phyloP scores from a whole-genome alignment of 2,329 filamentous ascomycete genomes.

The Ceratocystis huliohia region DNA sequence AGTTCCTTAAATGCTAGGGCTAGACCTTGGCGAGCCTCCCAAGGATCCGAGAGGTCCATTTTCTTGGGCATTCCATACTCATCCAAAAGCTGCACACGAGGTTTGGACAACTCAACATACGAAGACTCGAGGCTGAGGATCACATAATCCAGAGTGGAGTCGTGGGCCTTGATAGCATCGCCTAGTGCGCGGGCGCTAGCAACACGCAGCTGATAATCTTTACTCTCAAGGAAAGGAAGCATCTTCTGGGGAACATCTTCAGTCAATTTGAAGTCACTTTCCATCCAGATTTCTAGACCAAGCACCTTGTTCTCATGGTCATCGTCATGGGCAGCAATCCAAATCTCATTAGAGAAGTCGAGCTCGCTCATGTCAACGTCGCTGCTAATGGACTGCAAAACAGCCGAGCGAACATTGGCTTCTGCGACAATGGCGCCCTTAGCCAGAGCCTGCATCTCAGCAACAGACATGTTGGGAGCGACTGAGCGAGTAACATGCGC shows the following conservation, averaged over 20 bases:
- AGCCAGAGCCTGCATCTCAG: slow-evolving; percentile 65
- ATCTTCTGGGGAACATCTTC: slow-evolving; percentile 53
- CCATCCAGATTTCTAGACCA: slow-evolving; percentile 85
- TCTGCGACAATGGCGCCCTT: slow-evolving; percentile 69
- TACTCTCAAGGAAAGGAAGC: slow-evolving; percentile 65
- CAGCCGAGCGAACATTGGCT: slow-evolving; percentile 65
- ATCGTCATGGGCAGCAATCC: slow-evolving; percentile 86
- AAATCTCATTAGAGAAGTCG: slow-evolving; percentile 78
- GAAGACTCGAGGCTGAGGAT: slow-evolving; percentile 53
- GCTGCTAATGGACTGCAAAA: slow-evolving; percentile 77
- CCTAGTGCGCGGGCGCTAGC: slow-evolving; percentile 73
- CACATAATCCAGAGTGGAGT: slow-evolving; percentile 46
- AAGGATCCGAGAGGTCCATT: slow-evolving; percentile 73
- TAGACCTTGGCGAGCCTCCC: slow-evolving; percentile 83
- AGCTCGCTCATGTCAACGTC: slow-evolving; percentile 86
- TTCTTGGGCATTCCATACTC: slow-evolving; percentile 92
- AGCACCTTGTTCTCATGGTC: slow-evolving; percentile 74
- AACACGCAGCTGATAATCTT: slow-evolving; percentile 68
- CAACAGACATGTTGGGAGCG: slow-evolving; percentile 60
- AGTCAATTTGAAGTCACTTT: slow-evolving; percentile 65
- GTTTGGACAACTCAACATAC: slow-evolving; percentile 70
- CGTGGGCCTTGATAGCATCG: slow-evolving; percentile 53
- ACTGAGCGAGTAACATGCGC: slow-evolving; percentile 74
- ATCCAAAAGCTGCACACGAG: slow-evolving; percentile 70
- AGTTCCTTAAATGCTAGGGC: slow-evolving; percentile 78